Evolutionary conservation across 2,329 filamentous ascomycete genomes (phyloP).

Genomic region (Chrysoporthe puriensis): DNA sequence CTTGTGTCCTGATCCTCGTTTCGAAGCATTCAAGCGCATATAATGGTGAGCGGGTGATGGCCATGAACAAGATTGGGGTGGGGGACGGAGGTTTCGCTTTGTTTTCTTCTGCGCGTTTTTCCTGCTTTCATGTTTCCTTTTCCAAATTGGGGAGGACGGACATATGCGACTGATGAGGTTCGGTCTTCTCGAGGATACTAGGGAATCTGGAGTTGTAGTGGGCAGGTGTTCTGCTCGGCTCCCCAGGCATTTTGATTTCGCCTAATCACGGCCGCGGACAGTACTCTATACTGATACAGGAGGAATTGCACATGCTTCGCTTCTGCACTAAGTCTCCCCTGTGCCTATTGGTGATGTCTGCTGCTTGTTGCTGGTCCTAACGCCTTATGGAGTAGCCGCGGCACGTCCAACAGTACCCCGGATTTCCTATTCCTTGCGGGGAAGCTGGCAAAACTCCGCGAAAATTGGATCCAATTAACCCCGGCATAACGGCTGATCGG

Average conservation of each 20-base stretch:
- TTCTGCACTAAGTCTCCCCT: not conserved
- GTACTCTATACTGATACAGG: conserved; percentile 6
- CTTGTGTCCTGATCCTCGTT: not conserved
- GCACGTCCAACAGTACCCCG: not conserved
- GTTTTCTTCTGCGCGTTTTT: not conserved
- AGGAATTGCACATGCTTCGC: not conserved
- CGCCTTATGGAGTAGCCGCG: not conserved
- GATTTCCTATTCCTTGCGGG: not conserved
- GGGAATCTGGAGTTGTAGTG: not conserved
- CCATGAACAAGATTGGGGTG: not conserved
- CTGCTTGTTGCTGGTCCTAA: not conserved
- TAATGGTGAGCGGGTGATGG: not conserved
- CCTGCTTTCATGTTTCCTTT: not conserved
- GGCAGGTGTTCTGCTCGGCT: not conserved
- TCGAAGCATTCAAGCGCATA: not conserved
- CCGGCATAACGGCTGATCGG: not conserved
- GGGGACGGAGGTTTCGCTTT: not conserved
- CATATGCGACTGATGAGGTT: not conserved
- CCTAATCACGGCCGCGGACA: not conserved
- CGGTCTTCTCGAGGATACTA: not conserved
- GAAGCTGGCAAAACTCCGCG: not conserved
- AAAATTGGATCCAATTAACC: not conserved
- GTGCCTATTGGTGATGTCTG: not conserved
- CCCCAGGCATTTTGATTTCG: not conserved
- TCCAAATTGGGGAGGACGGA: not conserved